A percentile compares a stretch with the other conserved stretches of the same genome.
These are phyloP conservation scores for Ilex aquifolium DNA, from an alignment of 257 asterid species.

Conservation along the genomic window DNA sequence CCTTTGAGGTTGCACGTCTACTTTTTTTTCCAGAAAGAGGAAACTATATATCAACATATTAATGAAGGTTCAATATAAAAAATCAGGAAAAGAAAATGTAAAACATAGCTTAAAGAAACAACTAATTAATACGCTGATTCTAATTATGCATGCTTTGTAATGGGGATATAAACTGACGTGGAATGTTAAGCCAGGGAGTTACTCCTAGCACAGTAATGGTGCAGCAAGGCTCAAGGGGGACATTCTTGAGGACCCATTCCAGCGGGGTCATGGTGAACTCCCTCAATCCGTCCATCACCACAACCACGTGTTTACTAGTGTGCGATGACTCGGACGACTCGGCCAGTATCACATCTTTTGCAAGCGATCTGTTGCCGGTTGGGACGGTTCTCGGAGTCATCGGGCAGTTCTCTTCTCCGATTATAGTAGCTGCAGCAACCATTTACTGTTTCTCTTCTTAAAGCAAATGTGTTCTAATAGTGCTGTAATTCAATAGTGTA, in stretches of 20 bases:
- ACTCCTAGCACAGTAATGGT: slow-evolving; percentile 48
- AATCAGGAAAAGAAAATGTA: too few species aligned
- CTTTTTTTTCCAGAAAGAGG: too few species aligned
- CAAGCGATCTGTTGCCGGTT: slow-evolving; percentile 1
- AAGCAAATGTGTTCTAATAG: too few species aligned
- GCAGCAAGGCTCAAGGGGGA: slow-evolving; percentile 32
- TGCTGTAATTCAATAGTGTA: too few species aligned
- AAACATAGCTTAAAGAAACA: too few species aligned
- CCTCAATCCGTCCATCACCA: slow-evolving; percentile 53
- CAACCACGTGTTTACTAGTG: slow-evolving; percentile 35
- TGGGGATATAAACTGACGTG: slow-evolving; percentile 18
- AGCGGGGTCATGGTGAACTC: slow-evolving; percentile 47
- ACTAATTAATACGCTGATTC: too few species aligned
- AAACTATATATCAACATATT: too few species aligned
- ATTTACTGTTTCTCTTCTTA: too few species aligned
- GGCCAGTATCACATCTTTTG: slow-evolving; percentile 9
- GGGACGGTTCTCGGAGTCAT: neutral
- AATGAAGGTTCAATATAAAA: too few species aligned
- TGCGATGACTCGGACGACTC: slow-evolving; percentile 20
- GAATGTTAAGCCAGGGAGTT: slow-evolving; percentile 57
- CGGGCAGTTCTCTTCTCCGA: slow-evolving; percentile 1
- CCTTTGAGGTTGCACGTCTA: too few species aligned
- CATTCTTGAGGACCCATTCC: slow-evolving; percentile 60
- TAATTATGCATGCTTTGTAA: too few species aligned
- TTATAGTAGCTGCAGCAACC: too few species aligned